Conservation (phyloP, 495 filamentous ascomycete genomes). For the Alectoria sarmentosa region DNA sequence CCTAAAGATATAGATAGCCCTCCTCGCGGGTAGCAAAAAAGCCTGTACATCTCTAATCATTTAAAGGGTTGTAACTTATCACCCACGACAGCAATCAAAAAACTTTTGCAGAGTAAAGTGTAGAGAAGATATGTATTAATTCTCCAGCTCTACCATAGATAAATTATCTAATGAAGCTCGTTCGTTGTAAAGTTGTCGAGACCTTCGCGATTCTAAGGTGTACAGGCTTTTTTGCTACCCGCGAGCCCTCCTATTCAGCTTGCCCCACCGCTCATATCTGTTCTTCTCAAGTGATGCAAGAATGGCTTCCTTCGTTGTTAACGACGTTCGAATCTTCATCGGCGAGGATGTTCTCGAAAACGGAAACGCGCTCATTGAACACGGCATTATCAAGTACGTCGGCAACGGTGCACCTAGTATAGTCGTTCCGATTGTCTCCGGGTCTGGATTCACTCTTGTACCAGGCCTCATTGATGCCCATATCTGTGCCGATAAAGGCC, state of each 20-base stretch:
- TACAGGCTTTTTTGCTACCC: no score
- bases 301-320: constrained; percentile 7
- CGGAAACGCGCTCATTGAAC: constrained; percentile 2
- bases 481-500: constrained; percentile 4
- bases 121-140: no score
- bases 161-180: no score
- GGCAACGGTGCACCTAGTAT: not conserved
- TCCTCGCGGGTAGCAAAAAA: no score
- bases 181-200: no score
- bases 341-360: constrained; percentile 4
- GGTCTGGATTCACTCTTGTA: constrained; percentile 3
- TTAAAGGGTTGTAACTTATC: no score
- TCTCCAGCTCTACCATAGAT: no score
- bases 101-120: no score
- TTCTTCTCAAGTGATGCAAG: not conserved
- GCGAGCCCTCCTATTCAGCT: not conserved
- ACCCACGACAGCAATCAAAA: no score
- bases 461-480: constrained; percentile 13
- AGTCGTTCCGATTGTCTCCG: not conserved
- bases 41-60: no score
- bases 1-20: no score
- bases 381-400: constrained; percentile 4
- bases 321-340: constrained; percentile 7
- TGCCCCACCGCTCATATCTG: not conserved
- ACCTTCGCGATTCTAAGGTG: no score